Evolutionary conservation across 108 stramenopile species (phyloP).

Genomic region (Skeletonema potamos): DNA sequence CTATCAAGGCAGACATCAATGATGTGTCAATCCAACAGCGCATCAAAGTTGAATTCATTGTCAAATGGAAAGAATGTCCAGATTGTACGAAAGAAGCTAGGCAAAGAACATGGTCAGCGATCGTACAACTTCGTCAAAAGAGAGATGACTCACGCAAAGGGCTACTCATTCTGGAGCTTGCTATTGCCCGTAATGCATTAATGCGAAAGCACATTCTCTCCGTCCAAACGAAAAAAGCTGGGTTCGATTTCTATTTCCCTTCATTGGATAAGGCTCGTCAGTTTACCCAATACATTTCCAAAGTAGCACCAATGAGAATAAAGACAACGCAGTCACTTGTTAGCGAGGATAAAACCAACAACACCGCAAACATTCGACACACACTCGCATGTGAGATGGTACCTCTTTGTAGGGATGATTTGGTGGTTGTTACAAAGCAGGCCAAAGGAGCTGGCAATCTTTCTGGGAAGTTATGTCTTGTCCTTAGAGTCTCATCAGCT

Average conservation of each 20-base stretch:
- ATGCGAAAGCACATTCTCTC: constrained; percentile 83
- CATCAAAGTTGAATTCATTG: constrained; percentile 83
- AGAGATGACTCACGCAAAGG: constrained; percentile 61
- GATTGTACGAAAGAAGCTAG: constrained; percentile 91
- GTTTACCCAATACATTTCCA: constrained; percentile 86
- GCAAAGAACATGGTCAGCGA: constrained; percentile 79
- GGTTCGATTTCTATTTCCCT: constrained; percentile 98
- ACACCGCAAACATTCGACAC: constrained; percentile 92
- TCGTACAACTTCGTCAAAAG: constrained; percentile 85
- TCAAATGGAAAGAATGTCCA: constrained; percentile 91
- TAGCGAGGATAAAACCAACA: constrained; percentile 87
- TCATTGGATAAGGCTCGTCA: constrained; percentile 73
- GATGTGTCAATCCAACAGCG: constrained; percentile 92
- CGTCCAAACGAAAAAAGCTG: constrained; percentile 84
- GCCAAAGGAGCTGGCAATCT: constrained; percentile 75
- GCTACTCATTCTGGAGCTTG: constrained; percentile 77
- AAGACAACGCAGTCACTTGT: constrained; percentile 93
- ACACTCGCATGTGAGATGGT: constrained; percentile 95
- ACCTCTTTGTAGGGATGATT: constrained; percentile 96
- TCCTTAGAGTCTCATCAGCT: constrained; percentile 61
- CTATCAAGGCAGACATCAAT: constrained; percentile 87
- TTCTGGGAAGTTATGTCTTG: constrained; percentile 70
- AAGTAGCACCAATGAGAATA: constrained; percentile 81
- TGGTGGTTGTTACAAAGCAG: constrained; percentile 80
- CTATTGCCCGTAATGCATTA: constrained; percentile 62